Percentiles rank a stretch among this genome's conserved stretches.
These are phyloP conservation scores for Penicillium glabrum DNA, from an alignment of 2,329 filamentous ascomycete species.

Conservation along the genomic window DNA sequence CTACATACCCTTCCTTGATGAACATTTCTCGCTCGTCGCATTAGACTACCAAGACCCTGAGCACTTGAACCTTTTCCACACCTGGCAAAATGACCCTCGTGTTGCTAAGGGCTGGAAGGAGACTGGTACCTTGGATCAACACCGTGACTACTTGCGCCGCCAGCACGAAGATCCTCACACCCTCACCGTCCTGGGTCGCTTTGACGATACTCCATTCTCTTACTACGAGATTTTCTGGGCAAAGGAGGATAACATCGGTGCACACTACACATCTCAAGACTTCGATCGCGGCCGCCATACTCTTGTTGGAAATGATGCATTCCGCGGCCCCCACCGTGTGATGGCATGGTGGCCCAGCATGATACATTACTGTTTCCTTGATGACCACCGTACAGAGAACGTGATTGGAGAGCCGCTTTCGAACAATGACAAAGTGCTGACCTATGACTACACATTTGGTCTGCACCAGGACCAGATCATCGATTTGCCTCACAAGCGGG, in stretches of 20 bases:
- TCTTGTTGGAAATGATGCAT: slow-evolving; percentile 56
- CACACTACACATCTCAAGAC: slow-evolving; percentile 55
- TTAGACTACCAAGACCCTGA: slow-evolving; percentile 64
- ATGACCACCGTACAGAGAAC: slow-evolving; percentile 55
- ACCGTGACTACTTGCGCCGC: slow-evolving; percentile 67
- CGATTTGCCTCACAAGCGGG: slow-evolving; percentile 70
- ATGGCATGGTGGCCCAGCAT: slow-evolving; percentile 58
- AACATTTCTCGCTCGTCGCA: slow-evolving; percentile 73
- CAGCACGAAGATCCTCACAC: slow-evolving; percentile 71
- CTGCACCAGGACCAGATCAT: slow-evolving; percentile 70
- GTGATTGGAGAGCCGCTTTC: slow-evolving; percentile 67
- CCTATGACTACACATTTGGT: slow-evolving; percentile 72
- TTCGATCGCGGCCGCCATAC: slow-evolving; percentile 62
- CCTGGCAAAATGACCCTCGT: slow-evolving; percentile 79
- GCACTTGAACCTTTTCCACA: slow-evolving; percentile 70
- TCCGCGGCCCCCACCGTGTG: slow-evolving; percentile 57
- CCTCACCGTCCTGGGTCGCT: slow-evolving; percentile 68
- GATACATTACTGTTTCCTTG: slow-evolving; percentile 60
- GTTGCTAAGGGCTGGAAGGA: slow-evolving; percentile 78
- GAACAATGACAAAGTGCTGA: slow-evolving; percentile 67
- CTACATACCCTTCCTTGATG: slow-evolving; percentile 71
- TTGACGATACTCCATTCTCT: slow-evolving; percentile 68
- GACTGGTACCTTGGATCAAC: slow-evolving; percentile 71
- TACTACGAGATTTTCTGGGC: slow-evolving; percentile 83
- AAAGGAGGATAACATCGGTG: slow-evolving; percentile 61